Evolutionary conservation across 495 filamentous ascomycete genomes (phyloP).

Genomic region (Penicillium samsonianum): DNA sequence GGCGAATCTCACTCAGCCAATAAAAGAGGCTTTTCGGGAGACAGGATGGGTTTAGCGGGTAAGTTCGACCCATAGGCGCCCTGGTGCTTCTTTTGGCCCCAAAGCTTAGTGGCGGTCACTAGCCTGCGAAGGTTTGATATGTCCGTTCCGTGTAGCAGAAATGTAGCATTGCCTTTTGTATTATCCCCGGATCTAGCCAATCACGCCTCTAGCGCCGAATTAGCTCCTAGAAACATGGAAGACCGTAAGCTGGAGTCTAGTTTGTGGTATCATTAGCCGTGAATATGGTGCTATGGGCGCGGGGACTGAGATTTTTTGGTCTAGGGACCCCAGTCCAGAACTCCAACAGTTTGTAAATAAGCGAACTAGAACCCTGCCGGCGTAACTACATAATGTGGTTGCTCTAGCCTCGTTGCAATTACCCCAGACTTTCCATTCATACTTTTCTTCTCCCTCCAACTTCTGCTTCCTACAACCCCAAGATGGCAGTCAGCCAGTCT

Average conservation of each 20-base stretch:
- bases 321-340: constrained; percentile 3
- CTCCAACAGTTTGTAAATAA: constrained; percentile 7
- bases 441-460: not conserved
- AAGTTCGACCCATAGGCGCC: constrained; percentile 11
- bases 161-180: constrained; percentile 15
- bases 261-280: constrained; percentile 11
- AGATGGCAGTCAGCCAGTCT: constrained; percentile 33
- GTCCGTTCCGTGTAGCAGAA: constrained; percentile 12
- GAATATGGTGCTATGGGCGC: constrained; percentile 3
- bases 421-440: constrained; percentile 6
- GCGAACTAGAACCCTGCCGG: not conserved
- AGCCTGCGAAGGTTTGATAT: constrained; percentile 13
- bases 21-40: constrained; percentile 5
- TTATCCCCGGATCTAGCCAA: constrained; percentile 16
- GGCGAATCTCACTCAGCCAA: not conserved
- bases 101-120: constrained; percentile 22
- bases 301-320: not conserved
- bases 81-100: constrained; percentile 13
- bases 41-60: constrained; percentile 10
- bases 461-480: constrained; percentile 3
- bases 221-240: constrained; percentile 12
- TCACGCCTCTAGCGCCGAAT: constrained; percentile 9
- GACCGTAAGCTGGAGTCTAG: constrained; percentile 1
- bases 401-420: constrained; percentile 10
- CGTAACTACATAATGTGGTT: constrained; percentile 14